Evolutionary conservation across 805 yeast species (phyloP).

Genomic region (Saccharomycopsis sp.): DNA sequence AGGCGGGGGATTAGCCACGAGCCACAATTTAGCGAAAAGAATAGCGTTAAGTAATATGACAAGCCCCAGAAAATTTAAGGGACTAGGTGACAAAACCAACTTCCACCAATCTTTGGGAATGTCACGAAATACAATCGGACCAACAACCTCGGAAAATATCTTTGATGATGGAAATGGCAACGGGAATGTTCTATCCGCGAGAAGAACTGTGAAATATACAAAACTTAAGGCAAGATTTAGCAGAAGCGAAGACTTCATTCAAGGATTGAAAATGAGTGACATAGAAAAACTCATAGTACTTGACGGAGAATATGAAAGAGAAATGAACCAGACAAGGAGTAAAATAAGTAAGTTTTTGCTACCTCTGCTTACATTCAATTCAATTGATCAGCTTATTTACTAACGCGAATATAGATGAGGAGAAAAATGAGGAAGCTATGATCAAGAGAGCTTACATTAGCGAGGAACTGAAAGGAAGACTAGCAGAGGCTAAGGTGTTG

Average conservation of each 20-base stretch:
- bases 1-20: not conserved
- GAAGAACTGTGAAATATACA: not conserved
- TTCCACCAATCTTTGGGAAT: not conserved
- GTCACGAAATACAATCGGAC: not conserved
- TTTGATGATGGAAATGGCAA: not conserved
- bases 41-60: not conserved
- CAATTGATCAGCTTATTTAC: too few species aligned
- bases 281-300: not conserved
- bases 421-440: not conserved
- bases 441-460: not conserved
- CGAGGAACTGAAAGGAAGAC: not conserved
- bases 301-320: not conserved
- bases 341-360: not conserved
- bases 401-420: conserved; percentile 1
- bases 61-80: not conserved
- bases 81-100: not conserved
- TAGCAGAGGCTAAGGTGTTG: not conserved
- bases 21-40: not conserved
- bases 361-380: too few species aligned
- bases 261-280: not conserved
- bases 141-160: not conserved
- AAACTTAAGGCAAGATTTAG: not conserved
- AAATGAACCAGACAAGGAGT: not conserved
- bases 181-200: not conserved
- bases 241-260: conserved; percentile 1